phyloP scores from a whole-genome alignment of 2,329 filamentous ascomycete genomes.

The Phyllosticta citrichinensis region DNA sequence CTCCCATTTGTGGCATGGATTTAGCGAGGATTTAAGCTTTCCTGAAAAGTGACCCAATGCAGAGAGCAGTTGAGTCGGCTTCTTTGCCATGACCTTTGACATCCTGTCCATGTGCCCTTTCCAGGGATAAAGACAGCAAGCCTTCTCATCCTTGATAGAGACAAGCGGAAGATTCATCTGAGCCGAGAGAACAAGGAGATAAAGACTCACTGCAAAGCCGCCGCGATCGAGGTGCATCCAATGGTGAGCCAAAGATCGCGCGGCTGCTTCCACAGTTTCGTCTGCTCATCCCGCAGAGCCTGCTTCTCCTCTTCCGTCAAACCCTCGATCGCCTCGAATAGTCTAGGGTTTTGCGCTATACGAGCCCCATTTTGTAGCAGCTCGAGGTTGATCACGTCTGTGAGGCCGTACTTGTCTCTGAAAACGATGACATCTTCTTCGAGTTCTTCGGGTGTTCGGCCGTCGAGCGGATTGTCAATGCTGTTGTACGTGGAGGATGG shows the following conservation, averaged over 20 bases:
- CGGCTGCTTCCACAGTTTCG: conserved; percentile 59
- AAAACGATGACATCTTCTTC: conserved; percentile 50
- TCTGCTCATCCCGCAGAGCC: conserved; percentile 50
- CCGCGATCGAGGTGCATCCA: conserved; percentile 56
- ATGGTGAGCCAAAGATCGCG: conserved; percentile 56
- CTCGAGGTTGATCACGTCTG: conserved; percentile 40
- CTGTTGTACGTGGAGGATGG: conserved; percentile 22
- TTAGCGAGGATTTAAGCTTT: no score
- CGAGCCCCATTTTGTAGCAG: conserved; percentile 61
- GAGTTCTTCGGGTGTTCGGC: conserved; percentile 41
- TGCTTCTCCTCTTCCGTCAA: conserved; percentile 53
- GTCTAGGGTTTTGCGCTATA: conserved; percentile 58
- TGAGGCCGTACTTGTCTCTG: conserved; percentile 48
- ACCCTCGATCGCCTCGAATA: conserved; percentile 52
- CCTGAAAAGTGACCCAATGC: no score
- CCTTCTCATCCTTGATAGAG: not conserved
- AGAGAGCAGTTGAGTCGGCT: no score
- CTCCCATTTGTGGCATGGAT: no score
- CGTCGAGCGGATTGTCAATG: conserved; percentile 47
- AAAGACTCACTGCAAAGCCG: conserved; percentile 42
- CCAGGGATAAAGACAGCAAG: not conserved
- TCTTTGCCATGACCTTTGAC: no score
- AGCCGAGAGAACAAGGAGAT: no score
- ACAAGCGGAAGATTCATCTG: not conserved
- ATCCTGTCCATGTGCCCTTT: no score